Conservation (phyloP, 1,284 basidiomycete genomes). For the Tremellales sp. region DNA sequence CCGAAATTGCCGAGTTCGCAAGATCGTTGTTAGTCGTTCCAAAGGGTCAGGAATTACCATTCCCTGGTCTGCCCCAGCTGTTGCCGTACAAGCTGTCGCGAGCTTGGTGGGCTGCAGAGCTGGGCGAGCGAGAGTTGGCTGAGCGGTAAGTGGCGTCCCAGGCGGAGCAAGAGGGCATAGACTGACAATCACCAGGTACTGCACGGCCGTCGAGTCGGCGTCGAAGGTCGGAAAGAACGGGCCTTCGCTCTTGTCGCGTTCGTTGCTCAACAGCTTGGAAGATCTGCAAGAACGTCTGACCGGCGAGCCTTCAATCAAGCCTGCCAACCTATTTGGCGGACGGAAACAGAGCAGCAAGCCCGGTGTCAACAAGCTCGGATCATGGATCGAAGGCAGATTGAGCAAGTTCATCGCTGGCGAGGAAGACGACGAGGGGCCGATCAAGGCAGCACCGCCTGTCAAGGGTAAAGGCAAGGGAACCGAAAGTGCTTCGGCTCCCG, state of each 20-base stretch:
- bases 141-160: constrained; percentile 58
- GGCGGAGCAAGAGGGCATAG: not conserved
- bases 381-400: constrained; percentile 89
- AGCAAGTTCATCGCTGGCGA: constrained; percentile 96
- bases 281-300: constrained; percentile 75
- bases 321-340: constrained; percentile 59
- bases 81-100: constrained; percentile 84
- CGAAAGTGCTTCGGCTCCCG: constrained; percentile 33
- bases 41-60: constrained; percentile 78
- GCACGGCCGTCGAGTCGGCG: constrained; percentile 77
- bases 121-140: constrained; percentile 69
- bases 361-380: constrained; percentile 85
- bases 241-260: constrained; percentile 55
- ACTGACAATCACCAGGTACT: constrained; percentile 62
- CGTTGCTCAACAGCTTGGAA: constrained; percentile 72
- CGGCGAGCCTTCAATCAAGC: constrained; percentile 68
- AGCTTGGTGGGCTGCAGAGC: constrained; percentile 71
- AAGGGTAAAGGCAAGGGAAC: constrained; percentile 6
- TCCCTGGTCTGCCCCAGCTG: constrained; percentile 75
- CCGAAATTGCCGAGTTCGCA: constrained; percentile 91
- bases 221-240: constrained; percentile 26
- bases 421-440: constrained; percentile 51
- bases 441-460: constrained; percentile 15
- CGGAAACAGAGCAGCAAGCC: constrained; percentile 75
- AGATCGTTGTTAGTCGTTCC: constrained; percentile 64